Percentiles rank a stretch among this genome's conserved stretches.
phyloP scores from a whole-genome alignment of 2,329 filamentous ascomycete species.

The Sphaerulina musiva region DNA sequence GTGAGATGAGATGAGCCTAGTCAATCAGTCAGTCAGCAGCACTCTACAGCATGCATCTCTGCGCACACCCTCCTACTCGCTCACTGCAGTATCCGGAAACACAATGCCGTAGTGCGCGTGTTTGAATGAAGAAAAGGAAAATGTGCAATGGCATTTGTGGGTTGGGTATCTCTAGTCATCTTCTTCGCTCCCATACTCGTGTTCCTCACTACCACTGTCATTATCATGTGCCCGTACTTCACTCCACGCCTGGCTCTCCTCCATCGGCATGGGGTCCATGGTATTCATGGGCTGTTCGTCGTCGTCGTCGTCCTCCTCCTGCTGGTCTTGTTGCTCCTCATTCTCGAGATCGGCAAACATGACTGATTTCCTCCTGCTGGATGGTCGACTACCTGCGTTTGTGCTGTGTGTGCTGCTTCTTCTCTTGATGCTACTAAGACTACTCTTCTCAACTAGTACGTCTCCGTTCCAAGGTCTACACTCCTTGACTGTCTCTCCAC shows the following conservation, averaged over 20 bases:
- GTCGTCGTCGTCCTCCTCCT: slow-evolving; percentile 17
- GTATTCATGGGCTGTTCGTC: slow-evolving; percentile 16
- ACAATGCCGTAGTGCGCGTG: not conserved
- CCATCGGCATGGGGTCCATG: slow-evolving; percentile 29
- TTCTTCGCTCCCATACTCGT: slow-evolving; percentile 16
- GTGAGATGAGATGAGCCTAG: not conserved
- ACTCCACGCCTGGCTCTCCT: slow-evolving; percentile 25
- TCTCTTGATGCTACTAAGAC: slow-evolving; percentile 8
- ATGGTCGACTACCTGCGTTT: slow-evolving; percentile 19
- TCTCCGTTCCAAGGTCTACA: slow-evolving; percentile 91
- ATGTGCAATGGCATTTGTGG: slow-evolving; percentile 2
- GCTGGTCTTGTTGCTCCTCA: slow-evolving; percentile 16
- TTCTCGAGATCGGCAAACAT: slow-evolving; percentile 27
- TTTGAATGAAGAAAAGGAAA: not conserved
- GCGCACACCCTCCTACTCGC: not conserved
- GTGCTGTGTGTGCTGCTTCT: slow-evolving; percentile 12
- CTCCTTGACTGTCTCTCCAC: slow-evolving; percentile 73
- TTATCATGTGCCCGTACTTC: slow-evolving; percentile 22
- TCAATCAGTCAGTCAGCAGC: no score
- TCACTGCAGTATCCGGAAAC: not conserved
- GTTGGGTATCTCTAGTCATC: slow-evolving; percentile 18
- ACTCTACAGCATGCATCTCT: not conserved
- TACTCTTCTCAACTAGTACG: slow-evolving; percentile 49
- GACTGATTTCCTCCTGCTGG: slow-evolving; percentile 29
- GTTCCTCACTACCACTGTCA: slow-evolving; percentile 13